Percentiles rank a stretch among this genome's conserved stretches.
Conservation (phyloP, 2,329 filamentous ascomycete species). For the Neofusicoccum umdonicola region DNA sequence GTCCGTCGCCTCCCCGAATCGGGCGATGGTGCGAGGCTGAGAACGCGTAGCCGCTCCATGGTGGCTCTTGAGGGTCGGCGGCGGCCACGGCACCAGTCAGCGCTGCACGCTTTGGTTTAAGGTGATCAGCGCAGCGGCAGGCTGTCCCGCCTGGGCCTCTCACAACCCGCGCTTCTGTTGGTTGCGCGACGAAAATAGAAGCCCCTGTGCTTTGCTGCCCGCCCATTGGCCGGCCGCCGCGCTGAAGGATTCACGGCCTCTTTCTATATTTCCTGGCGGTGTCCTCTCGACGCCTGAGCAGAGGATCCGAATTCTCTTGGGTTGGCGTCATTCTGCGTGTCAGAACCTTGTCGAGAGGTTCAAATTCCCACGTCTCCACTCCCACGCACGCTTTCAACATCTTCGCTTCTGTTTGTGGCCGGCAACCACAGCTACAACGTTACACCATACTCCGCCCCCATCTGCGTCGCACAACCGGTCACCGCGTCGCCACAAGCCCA, state of each 20-base stretch:
- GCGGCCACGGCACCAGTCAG: neutral
- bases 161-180: neutral
- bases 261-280: neutral
- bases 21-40: neutral
- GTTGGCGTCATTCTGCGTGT: neutral
- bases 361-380: neutral
- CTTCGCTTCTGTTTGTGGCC: neutral
- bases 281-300: neutral
- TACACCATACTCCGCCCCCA: neutral
- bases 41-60: neutral
- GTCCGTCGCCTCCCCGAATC: neutral
- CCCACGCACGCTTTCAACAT: too few species aligned
- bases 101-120: neutral
- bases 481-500: neutral
- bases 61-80: neutral
- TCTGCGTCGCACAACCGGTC: neutral
- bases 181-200: neutral
- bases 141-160: neutral
- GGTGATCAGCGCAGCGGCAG: neutral
- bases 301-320: neutral
- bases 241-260: neutral
- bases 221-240: neutral
- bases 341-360: neutral
- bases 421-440: neutral
- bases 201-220: neutral